Evolutionary conservation across 495 filamentous ascomycete species (phyloP), one percentile per base, ranked within the genome.

Genomic region (Umbilicaria muhlenbergii): DNA sequence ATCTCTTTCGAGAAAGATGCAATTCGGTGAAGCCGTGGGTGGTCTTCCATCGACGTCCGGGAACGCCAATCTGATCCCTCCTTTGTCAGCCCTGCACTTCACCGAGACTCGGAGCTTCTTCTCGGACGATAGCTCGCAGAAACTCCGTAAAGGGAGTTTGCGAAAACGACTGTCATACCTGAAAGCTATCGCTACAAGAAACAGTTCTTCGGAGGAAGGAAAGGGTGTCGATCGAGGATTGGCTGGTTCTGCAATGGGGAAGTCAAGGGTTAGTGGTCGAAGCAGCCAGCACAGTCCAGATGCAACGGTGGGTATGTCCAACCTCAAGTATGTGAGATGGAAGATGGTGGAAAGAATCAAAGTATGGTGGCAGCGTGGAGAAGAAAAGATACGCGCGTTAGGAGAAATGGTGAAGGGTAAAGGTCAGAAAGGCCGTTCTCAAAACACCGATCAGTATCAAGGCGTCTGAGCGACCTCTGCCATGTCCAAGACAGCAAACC

Each of bases 111-210:
- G 48, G 12, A 58, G 55, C 42, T 58, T 56, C 33, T 58, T 58
- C 17, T 56, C 55, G 10, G 55, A 58, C 38, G 53, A 55, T 24
- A 58, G 55, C 48, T 58, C 55, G 1, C 53, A 55, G 32, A 40
- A 41, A 19, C 21, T 18, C 18, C 47, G 33, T 3, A 51, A 44
- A 36, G 43, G 50, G 1, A 53, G 44, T 42, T 44, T 58, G 3
- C 47, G 55, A 38, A 56, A 49, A 42, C 46, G 53, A 16, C 28
- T 58, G 11, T 53, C 53, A n/a, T 42, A 52, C 15, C 41, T 56
- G 17, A 53, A 40, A 39, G 44, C 47, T 8, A 43, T 43, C 11
- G 44, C 42, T 12, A 41, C 47, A 6, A 21, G 48, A 21, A 38
- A 36, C 13, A 32, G 33, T 39, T 53, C 50, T 7, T 34, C 38